These are phyloP conservation scores for Cyamopsis tetragonoloba DNA, from an alignment of 306 rosid species.

Conservation along the genomic window DNA sequence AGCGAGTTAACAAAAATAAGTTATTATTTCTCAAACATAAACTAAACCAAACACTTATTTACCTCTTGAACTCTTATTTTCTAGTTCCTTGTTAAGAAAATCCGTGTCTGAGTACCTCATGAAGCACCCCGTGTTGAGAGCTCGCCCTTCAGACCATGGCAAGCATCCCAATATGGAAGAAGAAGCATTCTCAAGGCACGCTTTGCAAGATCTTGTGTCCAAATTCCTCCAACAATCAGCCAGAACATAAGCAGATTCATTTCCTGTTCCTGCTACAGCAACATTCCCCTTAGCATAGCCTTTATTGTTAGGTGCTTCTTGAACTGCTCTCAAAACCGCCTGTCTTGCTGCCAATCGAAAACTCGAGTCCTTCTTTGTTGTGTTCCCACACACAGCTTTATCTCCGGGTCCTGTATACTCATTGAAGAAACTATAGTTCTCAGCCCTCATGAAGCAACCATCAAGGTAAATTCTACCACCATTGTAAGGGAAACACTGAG, in stretches of 20 bases:
- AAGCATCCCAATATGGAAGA: slow-evolving; percentile 58
- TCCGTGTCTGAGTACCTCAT: slow-evolving; percentile 79
- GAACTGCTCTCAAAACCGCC: slow-evolving; percentile 48
- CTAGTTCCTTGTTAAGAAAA: slow-evolving; percentile 59
- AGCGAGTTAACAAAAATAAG: no score
- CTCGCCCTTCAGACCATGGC: slow-evolving; percentile 82
- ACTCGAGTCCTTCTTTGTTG: slow-evolving; percentile 37
- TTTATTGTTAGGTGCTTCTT: slow-evolving; percentile 37
- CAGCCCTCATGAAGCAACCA: slow-evolving; percentile 95
- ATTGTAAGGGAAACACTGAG: slow-evolving; percentile 72
- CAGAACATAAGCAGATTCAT: slow-evolving; percentile 62
- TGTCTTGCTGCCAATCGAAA: slow-evolving; percentile 45
- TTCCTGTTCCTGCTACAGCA: slow-evolving; percentile 32
- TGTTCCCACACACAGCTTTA: slow-evolving; percentile 54
- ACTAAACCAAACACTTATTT: no score
- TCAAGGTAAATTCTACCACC: slow-evolving; percentile 74
- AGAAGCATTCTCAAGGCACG: slow-evolving; percentile 74
- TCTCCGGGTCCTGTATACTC: slow-evolving; percentile 61
- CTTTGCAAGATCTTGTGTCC: slow-evolving; percentile 58
- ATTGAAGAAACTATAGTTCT: slow-evolving; percentile 63
- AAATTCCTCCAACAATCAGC: slow-evolving; percentile 84
- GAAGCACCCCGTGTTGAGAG: slow-evolving; percentile 79
- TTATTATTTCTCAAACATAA: no score
- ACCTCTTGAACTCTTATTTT: slow-evolving; percentile 56
- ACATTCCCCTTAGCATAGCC: slow-evolving; percentile 53